These are phyloP conservation scores for Sporothrix humicola DNA, from an alignment of 2,329 filamentous ascomycete genomes.

Conservation along the genomic window DNA sequence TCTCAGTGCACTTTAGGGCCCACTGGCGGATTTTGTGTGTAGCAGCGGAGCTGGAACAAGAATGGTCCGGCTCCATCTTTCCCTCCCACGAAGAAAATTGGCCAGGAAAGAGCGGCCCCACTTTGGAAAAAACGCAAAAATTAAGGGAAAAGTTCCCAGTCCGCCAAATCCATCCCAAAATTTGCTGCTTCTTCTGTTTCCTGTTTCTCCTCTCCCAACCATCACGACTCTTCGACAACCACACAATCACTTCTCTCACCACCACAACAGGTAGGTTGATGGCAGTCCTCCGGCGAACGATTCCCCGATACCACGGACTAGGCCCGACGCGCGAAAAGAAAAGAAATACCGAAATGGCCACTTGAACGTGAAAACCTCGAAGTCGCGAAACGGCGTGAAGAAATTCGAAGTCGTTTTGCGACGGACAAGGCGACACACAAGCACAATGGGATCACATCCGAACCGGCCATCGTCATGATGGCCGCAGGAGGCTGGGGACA, in stretches of 20 bases:
- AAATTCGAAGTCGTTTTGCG: conserved; percentile 15
- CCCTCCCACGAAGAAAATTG: conserved; percentile 36
- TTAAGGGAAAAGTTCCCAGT: conserved; percentile 21
- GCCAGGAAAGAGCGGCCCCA: not conserved
- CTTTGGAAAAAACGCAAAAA: conserved; percentile 27
- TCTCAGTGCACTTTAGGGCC: conserved; percentile 36
- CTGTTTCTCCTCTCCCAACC: conserved; percentile 5
- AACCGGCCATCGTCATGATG: conserved; percentile 25
- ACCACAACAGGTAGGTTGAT: conserved; percentile 32
- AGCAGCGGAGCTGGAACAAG: conserved; percentile 30
- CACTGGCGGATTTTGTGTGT: conserved; percentile 34
- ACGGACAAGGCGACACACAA: not conserved
- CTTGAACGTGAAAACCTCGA: conserved; percentile 13
- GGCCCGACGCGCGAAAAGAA: conserved; percentile 39
- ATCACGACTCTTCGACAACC: conserved; percentile 11
- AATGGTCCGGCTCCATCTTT: conserved; percentile 33
- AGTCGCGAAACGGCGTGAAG: conserved; percentile 9
- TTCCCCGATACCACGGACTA: conserved; percentile 40
- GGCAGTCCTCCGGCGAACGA: conserved; percentile 21
- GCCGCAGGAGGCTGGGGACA: conserved; percentile 60
- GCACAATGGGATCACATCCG: conserved; percentile 21
- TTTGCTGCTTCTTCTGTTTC: conserved; percentile 16
- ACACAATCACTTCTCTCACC: conserved; percentile 32
- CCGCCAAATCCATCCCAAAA: not conserved
- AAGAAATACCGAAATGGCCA: conserved; percentile 26